phyloP scores from a whole-genome alignment of 495 filamentous ascomycete genomes.

The Penicillium malachiteum region DNA sequence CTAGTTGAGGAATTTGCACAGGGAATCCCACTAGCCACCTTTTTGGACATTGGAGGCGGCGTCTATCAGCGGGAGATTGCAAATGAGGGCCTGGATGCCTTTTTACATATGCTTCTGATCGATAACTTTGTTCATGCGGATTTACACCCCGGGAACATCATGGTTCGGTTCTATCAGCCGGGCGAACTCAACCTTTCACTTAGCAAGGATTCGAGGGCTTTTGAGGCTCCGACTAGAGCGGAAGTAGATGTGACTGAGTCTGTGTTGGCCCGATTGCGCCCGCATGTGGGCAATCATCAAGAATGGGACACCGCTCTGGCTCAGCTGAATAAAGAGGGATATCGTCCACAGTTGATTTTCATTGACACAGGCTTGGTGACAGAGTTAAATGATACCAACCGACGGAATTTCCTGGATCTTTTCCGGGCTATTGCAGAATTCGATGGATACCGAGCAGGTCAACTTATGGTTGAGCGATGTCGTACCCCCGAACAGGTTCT shows the following conservation, averaged over 20 bases:
- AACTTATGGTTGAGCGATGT: slow-evolving; percentile 94
- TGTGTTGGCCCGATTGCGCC: slow-evolving; percentile 75
- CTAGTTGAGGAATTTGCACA: slow-evolving; percentile 95
- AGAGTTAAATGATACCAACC: slow-evolving; percentile 81
- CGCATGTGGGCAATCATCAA: slow-evolving; percentile 60
- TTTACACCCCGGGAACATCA: slow-evolving; percentile 97
- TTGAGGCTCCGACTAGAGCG: slow-evolving; percentile 48
- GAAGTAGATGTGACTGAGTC: slow-evolving; percentile 80
- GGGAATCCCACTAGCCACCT: slow-evolving; percentile 86
- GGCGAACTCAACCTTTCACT: slow-evolving; percentile 64
- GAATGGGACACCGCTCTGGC: slow-evolving; percentile 72
- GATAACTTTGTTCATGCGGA: slow-evolving; percentile 99
- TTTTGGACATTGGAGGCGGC: slow-evolving; percentile 87
- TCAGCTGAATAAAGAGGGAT: slow-evolving; percentile 85
- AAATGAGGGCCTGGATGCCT: slow-evolving; percentile 95
- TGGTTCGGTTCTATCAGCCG: slow-evolving; percentile 97
- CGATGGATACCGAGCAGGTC: slow-evolving; percentile 91
- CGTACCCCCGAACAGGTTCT: slow-evolving; percentile 87
- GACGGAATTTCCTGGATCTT: slow-evolving; percentile 89
- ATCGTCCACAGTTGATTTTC: slow-evolving; percentile 92
- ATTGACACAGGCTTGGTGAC: slow-evolving; percentile 98
- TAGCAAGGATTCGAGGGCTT: slow-evolving; percentile 50
- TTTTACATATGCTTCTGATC: slow-evolving; percentile 93
- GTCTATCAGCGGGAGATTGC: slow-evolving; percentile 93
- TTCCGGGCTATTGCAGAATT: slow-evolving; percentile 97